Evolutionary conservation across 805 yeast species (phyloP).

Genomic region (Kuraishia piskuri): DNA sequence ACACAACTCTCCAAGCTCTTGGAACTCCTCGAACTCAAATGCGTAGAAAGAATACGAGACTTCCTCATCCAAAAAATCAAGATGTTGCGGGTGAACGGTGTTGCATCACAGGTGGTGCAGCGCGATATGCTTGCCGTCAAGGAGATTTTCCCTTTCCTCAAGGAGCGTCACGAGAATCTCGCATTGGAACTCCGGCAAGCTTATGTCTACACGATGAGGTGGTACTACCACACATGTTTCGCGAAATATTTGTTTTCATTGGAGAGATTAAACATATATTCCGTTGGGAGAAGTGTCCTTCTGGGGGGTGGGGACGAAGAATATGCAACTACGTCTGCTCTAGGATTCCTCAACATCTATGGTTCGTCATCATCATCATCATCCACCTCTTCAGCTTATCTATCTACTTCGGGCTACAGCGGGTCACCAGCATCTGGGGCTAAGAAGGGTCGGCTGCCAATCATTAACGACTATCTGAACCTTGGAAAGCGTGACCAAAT

Average conservation of each 20-base stretch:
- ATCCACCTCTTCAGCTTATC: background rate
- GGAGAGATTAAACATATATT: slow-evolving; percentile 48
- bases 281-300: slow-evolving; percentile 46
- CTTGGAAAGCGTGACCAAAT: slow-evolving; percentile 55
- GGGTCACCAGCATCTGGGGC: background rate
- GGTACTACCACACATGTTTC: slow-evolving; percentile 84
- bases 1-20: slow-evolving; percentile 25
- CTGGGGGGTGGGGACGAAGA: slow-evolving; percentile 30
- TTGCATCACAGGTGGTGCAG: slow-evolving; percentile 72
- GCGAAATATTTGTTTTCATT: slow-evolving; percentile 68
- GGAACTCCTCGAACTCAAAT: slow-evolving; percentile 47
- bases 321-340: background rate
- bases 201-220: slow-evolving; percentile 78
- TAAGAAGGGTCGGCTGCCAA: background rate
- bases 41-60: slow-evolving; percentile 71
- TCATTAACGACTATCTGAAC: slow-evolving; percentile 44
- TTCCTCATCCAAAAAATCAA: slow-evolving; percentile 59
- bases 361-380: slow-evolving; percentile 1
- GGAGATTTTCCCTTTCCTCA: slow-evolving; percentile 52
- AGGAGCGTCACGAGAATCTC: slow-evolving; percentile 44
- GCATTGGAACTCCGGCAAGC: slow-evolving; percentile 73
- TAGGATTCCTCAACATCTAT: slow-evolving; percentile 6
- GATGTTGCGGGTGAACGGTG: slow-evolving; percentile 51
- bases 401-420: background rate
- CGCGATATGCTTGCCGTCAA: slow-evolving; percentile 51